phyloP scores from a whole-genome alignment of 495 filamentous ascomycete species.

The Aspergillus homomorphus region DNA sequence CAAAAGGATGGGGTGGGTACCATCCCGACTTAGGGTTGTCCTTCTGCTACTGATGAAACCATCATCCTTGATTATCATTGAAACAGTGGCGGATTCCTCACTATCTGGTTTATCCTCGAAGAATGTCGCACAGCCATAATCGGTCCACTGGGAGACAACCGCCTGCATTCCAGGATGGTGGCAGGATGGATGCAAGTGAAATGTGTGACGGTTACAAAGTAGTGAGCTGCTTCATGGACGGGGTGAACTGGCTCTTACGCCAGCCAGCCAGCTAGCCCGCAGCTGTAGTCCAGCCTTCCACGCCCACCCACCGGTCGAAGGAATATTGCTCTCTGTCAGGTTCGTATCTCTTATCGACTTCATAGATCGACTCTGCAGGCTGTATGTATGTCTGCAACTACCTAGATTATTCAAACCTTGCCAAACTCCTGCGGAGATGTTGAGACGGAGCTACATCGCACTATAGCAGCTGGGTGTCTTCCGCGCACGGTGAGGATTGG shows the following conservation, averaged over 20 bases:
- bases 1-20: background rate
- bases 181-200: background rate
- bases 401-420: background rate
- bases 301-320: background rate
- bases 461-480: background rate
- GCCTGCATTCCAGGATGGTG: slow-evolving; percentile 7
- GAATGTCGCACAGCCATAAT: slow-evolving; percentile 14
- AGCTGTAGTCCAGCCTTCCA: no score
- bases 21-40: background rate
- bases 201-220: background rate
- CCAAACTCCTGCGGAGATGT: background rate
- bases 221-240: background rate
- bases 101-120: slow-evolving; percentile 1
- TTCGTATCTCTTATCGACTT: background rate
- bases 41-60: background rate
- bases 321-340: background rate
- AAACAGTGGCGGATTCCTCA: slow-evolving; percentile 8
- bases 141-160: slow-evolving; percentile 9
- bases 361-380: slow-evolving; percentile 6
- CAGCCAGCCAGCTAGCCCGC: background rate
- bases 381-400: background rate
- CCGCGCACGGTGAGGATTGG: background rate
- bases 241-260: background rate
- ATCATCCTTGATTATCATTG: slow-evolving; percentile 1
- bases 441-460: background rate